Evolutionary conservation across 805 yeast species (phyloP), one percentile per base, ranked within the genome.

Genomic region (Metschnikowia kunwiensis): DNA sequence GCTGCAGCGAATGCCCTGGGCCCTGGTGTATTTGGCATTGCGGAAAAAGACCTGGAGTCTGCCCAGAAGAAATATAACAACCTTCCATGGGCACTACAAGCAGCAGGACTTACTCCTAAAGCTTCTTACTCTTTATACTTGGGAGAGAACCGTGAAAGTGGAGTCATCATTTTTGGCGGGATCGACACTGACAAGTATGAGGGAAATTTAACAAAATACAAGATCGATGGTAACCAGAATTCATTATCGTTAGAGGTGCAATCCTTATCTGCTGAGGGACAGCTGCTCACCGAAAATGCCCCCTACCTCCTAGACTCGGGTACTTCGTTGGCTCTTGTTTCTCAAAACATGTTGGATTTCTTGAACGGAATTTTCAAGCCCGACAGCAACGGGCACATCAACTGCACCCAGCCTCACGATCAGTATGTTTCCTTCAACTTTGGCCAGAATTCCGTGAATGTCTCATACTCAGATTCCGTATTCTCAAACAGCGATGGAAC

Each of bases 91-190:
- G 71, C 72, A 40, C 58, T 86, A 64, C 77, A 70, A 31, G 53
- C 63, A 24, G 73, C 74, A 35, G 89, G 88, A 0, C 48, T 74
- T 27, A 82, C 77, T 36, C 50, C 69, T 27, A 68, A 71, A 32
- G 68, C 69, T 27, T 75, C 75, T 0, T 85, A 81, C 54, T 82
- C 91, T 0, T 61, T 85, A 37, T 82, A 65, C 49, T 65, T 85
- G 55, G 73, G 78, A 46, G 58, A 62, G 4, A 14, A 16, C 12
- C 48, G 58, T 11, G 38, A 34, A 3, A 16, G 55, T 1, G 73
- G 72, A 7, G 50, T 56, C 17, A 43, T 67, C n/a, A 54, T 67
- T 38, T 67, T 66, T 50, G 73, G 73, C 6, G 73, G 69, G 5
- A 60, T 65, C 9, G 72, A 66, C 44, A 61, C 58, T 40, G 63